phyloP scores from a whole-genome alignment of 495 filamentous ascomycete species.

The Penicillium robsamsonii region DNA sequence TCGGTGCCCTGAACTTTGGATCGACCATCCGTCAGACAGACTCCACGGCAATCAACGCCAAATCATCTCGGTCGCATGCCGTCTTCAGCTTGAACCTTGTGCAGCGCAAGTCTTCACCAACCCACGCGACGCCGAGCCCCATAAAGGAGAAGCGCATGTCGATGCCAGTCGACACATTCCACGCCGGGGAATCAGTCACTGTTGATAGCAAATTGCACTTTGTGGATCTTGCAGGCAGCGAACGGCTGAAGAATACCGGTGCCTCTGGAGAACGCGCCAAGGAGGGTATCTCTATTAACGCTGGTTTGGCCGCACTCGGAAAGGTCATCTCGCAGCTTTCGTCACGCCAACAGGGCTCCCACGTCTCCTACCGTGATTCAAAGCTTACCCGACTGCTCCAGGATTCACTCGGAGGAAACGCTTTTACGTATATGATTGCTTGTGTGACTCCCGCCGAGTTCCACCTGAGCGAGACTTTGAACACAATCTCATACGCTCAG shows the following conservation, averaged over 20 bases:
- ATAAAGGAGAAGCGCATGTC: constrained; percentile 83
- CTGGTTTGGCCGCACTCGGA: constrained; percentile 88
- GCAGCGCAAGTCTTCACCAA: constrained; percentile 68
- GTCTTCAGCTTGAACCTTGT: constrained; percentile 95
- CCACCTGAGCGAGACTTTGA: constrained; percentile 95
- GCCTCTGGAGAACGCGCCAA: constrained; percentile 93
- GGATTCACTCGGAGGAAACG: constrained; percentile 97
- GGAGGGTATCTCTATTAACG: constrained; percentile 99
- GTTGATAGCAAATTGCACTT: constrained; percentile 99
- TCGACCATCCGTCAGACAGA: constrained; percentile 96
- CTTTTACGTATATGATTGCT: constrained; percentile 99
- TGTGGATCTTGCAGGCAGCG: constrained; percentile 96
- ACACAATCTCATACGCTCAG: constrained; percentile 96
- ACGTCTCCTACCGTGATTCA: constrained; percentile 98
- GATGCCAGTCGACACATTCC: constrained; percentile 77
- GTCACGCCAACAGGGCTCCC: constrained; percentile 78
- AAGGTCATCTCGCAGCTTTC: constrained; percentile 99
- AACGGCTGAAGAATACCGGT: constrained; percentile 94
- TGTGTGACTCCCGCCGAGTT: constrained; percentile 97
- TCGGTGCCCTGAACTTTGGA: constrained; percentile 84
- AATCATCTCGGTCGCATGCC: constrained; percentile 97
- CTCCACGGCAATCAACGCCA: constrained; percentile 97
- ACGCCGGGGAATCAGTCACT: constrained; percentile 67
- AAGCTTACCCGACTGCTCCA: constrained; percentile 93
- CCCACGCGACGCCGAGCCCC: constrained; percentile 45